Evolutionary conservation across 2,329 filamentous ascomycete species (phyloP), one percentile per base, ranked within the genome.

Genomic region (Colletotrichum australisinense): DNA sequence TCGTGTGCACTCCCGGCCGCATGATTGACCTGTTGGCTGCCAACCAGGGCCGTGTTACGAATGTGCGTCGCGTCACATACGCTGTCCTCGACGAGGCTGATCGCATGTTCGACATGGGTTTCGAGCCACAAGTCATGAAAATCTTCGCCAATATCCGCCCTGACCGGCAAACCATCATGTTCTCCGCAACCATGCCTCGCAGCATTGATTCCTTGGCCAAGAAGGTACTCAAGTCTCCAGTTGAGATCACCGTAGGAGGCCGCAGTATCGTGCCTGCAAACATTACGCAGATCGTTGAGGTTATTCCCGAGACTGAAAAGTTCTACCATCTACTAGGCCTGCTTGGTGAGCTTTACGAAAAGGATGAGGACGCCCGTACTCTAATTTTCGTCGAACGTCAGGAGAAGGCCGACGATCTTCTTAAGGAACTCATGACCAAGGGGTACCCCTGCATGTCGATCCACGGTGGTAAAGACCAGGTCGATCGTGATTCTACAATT

Each of bases 101-200:
- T 83, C 93, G 97, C 75, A 98, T 99, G 97, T 98, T 98, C 81
- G 97, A 99, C 82, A 98, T 99, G 97, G 97, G 97, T 16, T 99
- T 99, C 80, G 96, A 98, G 83, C 96, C 97, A 2, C 97, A 99
- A 82, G 95, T 99, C 67, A 97, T 97, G 91, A 98, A 97, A 83
- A 97, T 99, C 72, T 92, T 98, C 80, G 91, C 92, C 76, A 98
- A 97, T 79, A 93, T 98, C 81, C 93, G 97, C 60, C 95, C 97
- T 0, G 94, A 98, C 81, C 92, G 94, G 63, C 97, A 99, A 81
- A 98, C 95, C 0, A 95, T 98, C 64, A 88, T 98, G 28, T 99
- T 98, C 82, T 98, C 97, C 0, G 97, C 97, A 4, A 99, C 97
- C 0, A 98, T 98, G 87, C 97, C 97, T 24, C 92, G 93, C 59